Base-by-base conservation (phyloP, 306 rosid species). In the Medicago ruthenica region DNA sequence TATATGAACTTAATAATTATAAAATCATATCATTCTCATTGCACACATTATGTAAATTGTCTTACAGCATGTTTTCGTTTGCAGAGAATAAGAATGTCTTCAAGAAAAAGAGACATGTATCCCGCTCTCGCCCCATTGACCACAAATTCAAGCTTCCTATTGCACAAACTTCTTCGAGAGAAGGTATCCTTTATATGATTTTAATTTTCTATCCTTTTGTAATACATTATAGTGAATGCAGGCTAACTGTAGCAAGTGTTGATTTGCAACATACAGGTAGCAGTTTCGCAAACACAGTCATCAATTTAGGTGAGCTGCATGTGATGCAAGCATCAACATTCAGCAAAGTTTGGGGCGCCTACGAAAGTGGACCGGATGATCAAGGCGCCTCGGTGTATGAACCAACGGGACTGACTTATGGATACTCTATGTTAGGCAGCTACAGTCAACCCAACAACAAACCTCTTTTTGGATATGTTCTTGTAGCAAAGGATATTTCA, bases 361-460 rank as follows among this genome's bases (percentile, higher is more conserved):
- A 83, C 47, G 88, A 86, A 41, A 93, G 97, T 27, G 98, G 98
- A 37, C 90, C 85, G 2, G 87, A 73, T 7, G 77, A 89, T 61
- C 67, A 66, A 5, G 98, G 98, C 5, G 89, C 87, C 4, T 76
- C 88, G 14, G 78, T 91, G 60, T 93, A 81, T 47, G 98, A 93
- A 47, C 97, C 98, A 16, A 75, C 81, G 13, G 83, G 76, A 17
- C 63, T 93, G 48, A 89, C 91, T 0, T 44, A 81, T 18, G 97
- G 93, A 6, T 91, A 91, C 81, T 84, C 72, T 15, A 71, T 80
- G 83, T 75, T 93, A 14, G 93, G 93, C 8, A 77, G 79, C 64
- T 91, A 88, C 27, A 68, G 86, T 79, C 97, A 90, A 66, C 83
- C 92, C 5, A 92, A 92, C 79, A 90, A 85, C 68, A 85, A 71